Evolutionary conservation across 768 basidiomycete genomes (phyloP).

Genomic region (Auricularia cornea): DNA sequence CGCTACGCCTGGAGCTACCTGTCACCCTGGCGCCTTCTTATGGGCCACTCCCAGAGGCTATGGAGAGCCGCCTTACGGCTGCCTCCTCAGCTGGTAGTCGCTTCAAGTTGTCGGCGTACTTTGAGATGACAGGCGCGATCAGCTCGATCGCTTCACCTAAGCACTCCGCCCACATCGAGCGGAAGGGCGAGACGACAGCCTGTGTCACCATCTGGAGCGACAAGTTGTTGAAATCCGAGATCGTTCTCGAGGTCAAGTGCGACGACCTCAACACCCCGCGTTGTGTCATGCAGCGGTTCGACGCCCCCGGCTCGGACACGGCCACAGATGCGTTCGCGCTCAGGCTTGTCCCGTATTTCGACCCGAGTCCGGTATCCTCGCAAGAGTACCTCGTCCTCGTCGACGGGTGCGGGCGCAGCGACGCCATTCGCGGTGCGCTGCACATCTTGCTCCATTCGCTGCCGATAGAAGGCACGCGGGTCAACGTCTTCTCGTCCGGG

Average conservation of each 20-base stretch:
- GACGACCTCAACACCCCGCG: slow-evolving; percentile 44
- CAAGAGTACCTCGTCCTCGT: slow-evolving; percentile 57
- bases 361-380: slow-evolving; percentile 30
- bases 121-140: slow-evolving; percentile 10
- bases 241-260: slow-evolving; percentile 42
- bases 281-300: slow-evolving; percentile 39
- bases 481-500: slow-evolving; percentile 57
- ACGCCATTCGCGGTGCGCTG: slow-evolving; percentile 23
- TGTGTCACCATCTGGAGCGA: slow-evolving; percentile 21
- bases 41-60: slow-evolving; percentile 1
- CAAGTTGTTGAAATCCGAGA: slow-evolving; percentile 38
- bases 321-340: slow-evolving; percentile 29
- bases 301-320: neutral
- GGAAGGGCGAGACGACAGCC: slow-evolving; percentile 26
- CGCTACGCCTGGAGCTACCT: slow-evolving; percentile 7
- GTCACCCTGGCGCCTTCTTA: slow-evolving; percentile 9
- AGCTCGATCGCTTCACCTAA: slow-evolving; percentile 12
- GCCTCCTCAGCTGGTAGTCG: too few relatives aligned
- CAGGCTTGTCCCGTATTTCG: slow-evolving; percentile 44
- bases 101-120: slow-evolving; percentile 7
- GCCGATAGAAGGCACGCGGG: slow-evolving; percentile 26
- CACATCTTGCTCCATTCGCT: slow-evolving; percentile 36
- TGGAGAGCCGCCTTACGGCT: too few relatives aligned
- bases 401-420: slow-evolving; percentile 38
- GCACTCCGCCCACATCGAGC: slow-evolving; percentile 27